phyloP scores from a whole-genome alignment of 495 filamentous ascomycete genomes.

The Penicillium soppii region DNA sequence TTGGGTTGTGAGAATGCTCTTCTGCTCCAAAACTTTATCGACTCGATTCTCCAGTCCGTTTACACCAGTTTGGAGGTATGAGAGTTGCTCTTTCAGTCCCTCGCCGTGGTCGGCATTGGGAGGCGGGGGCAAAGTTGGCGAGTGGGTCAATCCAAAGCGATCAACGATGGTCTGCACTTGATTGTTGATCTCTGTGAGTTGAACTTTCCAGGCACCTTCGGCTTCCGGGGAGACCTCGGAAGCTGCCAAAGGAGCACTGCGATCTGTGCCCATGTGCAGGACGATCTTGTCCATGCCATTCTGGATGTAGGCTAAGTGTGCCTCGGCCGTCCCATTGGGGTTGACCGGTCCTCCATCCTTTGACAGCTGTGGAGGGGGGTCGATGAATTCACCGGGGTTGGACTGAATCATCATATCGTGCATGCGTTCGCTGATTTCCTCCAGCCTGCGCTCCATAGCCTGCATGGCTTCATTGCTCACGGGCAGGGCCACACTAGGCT shows the following conservation, averaged over 20 bases:
- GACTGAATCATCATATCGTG: slow-evolving; percentile 64
- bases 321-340: slow-evolving; percentile 33
- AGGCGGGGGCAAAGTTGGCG: slow-evolving; percentile 46
- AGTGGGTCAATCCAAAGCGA: slow-evolving; percentile 43
- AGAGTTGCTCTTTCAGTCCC: slow-evolving; percentile 50
- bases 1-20: slow-evolving; percentile 78
- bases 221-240: slow-evolving; percentile 7
- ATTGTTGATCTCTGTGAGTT: slow-evolving; percentile 51
- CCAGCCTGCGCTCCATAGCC: slow-evolving; percentile 66
- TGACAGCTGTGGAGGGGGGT: slow-evolving; percentile 32
- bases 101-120: slow-evolving; percentile 44
- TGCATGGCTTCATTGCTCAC: slow-evolving; percentile 40
- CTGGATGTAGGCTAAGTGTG: slow-evolving; percentile 54
- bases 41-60: slow-evolving; percentile 64
- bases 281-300: slow-evolving; percentile 40
- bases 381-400: slow-evolving; percentile 45
- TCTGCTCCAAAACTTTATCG: slow-evolving; percentile 71
- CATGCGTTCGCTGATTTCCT: slow-evolving; percentile 68
- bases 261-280: slow-evolving; percentile 7
- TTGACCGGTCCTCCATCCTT: slow-evolving; percentile 17
- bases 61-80: slow-evolving; percentile 63
- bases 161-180: slow-evolving; percentile 51
- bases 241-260: neutral
- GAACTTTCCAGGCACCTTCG: slow-evolving; percentile 38
- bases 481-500: slow-evolving; percentile 18